Percentiles rank a stretch among this genome's conserved stretches.
These are phyloP conservation scores for Pelargonium nanum DNA, from an alignment of 345 rosid species.

Conservation along the genomic window DNA sequence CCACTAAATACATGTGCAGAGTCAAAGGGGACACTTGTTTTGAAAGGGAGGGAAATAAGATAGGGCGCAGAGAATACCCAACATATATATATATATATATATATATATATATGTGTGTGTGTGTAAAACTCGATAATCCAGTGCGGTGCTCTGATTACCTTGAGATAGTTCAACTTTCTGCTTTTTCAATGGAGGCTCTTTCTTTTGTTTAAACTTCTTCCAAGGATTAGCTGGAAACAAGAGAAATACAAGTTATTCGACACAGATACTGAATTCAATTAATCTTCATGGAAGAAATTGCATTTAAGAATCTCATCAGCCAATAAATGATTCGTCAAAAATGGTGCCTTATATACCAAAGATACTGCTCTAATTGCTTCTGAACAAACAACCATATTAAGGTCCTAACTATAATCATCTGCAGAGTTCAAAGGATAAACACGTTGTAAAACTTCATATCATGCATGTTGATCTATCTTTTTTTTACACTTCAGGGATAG, in stretches of 20 bases:
- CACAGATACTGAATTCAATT: not conserved
- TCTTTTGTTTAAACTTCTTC: slow-evolving; percentile 59
- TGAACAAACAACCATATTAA: too few species aligned
- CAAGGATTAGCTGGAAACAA: slow-evolving; percentile 59
- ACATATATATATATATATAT: not conserved
- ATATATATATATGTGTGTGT: not conserved
- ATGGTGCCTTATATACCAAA: too few species aligned
- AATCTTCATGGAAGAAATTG: not conserved
- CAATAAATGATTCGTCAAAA: too few species aligned
- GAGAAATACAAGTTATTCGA: slow-evolving; percentile 5
- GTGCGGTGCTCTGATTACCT: slow-evolving; percentile 30
- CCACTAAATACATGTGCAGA: not conserved
- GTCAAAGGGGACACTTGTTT: too few species aligned
- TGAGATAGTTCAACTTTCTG: slow-evolving; percentile 66
- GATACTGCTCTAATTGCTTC: too few species aligned
- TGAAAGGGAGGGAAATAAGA: not conserved
- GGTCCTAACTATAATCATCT: too few species aligned
- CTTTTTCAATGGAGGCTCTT: slow-evolving; percentile 69
- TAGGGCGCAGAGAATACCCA: not conserved
- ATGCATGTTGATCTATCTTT: too few species aligned
- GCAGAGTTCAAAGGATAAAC: too few species aligned
- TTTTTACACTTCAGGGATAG: not conserved
- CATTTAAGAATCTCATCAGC: not conserved
- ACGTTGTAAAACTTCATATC: too few species aligned
- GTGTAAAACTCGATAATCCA: not conserved